These are phyloP conservation scores for Aspergillus sp. DNA, from an alignment of 2,329 filamentous ascomycete species.

Conservation along the genomic window DNA sequence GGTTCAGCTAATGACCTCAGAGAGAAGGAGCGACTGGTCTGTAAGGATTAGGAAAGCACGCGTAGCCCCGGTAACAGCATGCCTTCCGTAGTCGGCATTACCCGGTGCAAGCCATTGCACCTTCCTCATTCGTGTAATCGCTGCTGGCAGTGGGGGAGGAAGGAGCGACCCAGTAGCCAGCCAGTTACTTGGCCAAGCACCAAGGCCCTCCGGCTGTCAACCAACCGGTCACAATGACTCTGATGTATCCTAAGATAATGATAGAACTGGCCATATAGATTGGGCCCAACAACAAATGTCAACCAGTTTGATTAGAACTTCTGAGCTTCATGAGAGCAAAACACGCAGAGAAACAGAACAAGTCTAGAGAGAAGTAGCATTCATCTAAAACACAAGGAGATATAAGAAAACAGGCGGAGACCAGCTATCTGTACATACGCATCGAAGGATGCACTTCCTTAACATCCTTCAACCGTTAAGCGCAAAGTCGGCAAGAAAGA, in stretches of 20 bases:
- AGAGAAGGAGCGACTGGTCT: not conserved
- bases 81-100: not conserved
- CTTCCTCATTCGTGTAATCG: not conserved
- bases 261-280: no score
- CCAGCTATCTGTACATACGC: slow-evolving; percentile 50
- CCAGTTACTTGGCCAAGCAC: not conserved
- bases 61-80: not conserved
- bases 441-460: slow-evolving; percentile 29
- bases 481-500: slow-evolving; percentile 17
- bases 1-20: not conserved
- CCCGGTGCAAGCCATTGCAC: not conserved
- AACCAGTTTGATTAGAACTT: not conserved
- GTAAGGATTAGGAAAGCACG: not conserved
- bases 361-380: slow-evolving; percentile 37
- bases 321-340: not conserved
- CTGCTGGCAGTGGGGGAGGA: not conserved
- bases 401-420: slow-evolving; percentile 40
- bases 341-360: not conserved
- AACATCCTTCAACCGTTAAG: slow-evolving; percentile 21
- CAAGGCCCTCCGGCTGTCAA: not conserved
- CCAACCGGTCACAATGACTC: no score
- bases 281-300: no score
- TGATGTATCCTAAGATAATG: no score
- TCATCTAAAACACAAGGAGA: slow-evolving; percentile 38
- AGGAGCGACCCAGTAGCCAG: not conserved